Base-by-base conservation (phyloP, 2,329 filamentous ascomycete species). In the Sclerotinia subarctica region DNA sequence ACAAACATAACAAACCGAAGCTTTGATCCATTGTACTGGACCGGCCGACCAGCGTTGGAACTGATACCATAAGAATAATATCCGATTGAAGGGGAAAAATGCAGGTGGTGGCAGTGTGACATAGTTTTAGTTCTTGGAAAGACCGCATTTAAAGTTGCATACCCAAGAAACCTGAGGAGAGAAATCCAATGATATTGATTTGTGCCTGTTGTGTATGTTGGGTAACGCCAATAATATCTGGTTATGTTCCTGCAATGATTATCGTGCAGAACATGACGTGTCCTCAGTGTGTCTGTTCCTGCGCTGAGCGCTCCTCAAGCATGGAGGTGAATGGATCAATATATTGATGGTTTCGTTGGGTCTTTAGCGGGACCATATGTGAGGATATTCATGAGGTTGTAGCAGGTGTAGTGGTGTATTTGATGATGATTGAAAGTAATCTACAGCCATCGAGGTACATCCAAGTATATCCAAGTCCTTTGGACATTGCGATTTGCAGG, bases 201-300 rank as follows among this genome's bases (percentile, higher is more conserved):
- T n/a, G 44, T 35, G 13, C 42, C 57, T 60, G 44, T 21, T 32
- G 21, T 35, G 44, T 15, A 49, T 60, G 58, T 32, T 24, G 38
- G 21, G 44, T 24, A 35, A 60, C 26, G 19, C 10, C 26, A 44
- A 51, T 32, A 24, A 21, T 19, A 35, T 62, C 29, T 62, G 44
- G 44, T 49, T 5, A 62, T 32, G 58, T 62, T 35, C 58, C 58
- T 49, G 44, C 58, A 49, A 62, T 62, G 58, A 62, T 62, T 62
- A 49, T 62, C 58, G 58, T 49, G 58, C 58, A 62, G 56, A 49
- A 62, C 58, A 62, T 62, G 58, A 62, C 58, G 58, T 62, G 58
- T 58, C 38, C 38, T 44, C 56, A 3, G 38, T 17, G 15, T 58
- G 29, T 24, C 42, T 44, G 56, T 58, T 58, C 56, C 56, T 58